Base-by-base conservation (phyloP, 352 stramenopile genomes). In the Phytophthora pluvialis region DNA sequence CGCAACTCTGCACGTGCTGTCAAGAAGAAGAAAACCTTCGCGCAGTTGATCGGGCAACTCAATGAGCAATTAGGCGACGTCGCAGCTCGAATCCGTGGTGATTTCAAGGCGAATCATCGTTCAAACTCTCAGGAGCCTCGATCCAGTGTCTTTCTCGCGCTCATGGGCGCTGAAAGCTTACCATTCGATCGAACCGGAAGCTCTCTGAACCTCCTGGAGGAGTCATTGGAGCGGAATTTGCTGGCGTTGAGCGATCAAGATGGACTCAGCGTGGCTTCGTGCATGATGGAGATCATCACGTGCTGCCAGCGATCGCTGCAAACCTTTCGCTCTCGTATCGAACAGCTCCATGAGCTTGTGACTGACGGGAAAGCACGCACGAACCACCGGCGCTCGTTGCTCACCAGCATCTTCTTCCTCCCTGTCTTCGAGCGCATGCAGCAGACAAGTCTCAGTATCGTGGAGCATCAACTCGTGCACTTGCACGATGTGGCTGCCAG, bases 321-420 rank as follows among this genome's bases (percentile, higher is more conserved):
- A 4, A 77, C 66, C 1, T 83, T 86, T 53, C 45, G 61, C 39
- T 31, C 48, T 1, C 78, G 80, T 4, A 51, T 88, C 13, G 9
- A 49, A 18, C 60, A 79, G 12, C 52, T 89, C 0, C 57, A 75
- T 2, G 48, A 44, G 28, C 46, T 88, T 26, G 76, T 91, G 1
- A 26, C 16, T 12, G 36, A 72, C 6, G 77, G 77, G 0, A 76
- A 65, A 47, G 82, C 82, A 33, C 76, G 80, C 0, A 89, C 82
- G 8, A 91, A 82, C 64, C 80, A 91, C 15, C 78, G 82, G 3
- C 78, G 80, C 0, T 83, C 82, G 38, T 76, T 91, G 33, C 63
- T 91, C 5, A 77, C 70, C 43, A 77, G 60, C 39, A 56, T 86
- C 5, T 77, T 80, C 18, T 80, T 88, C 49, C 57, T 89, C 1